Evolutionary conservation across 139 green algal genomes (phyloP), one percentile per base, ranked within the genome.

Genomic region (Monoraphidium neglectum): DNA sequence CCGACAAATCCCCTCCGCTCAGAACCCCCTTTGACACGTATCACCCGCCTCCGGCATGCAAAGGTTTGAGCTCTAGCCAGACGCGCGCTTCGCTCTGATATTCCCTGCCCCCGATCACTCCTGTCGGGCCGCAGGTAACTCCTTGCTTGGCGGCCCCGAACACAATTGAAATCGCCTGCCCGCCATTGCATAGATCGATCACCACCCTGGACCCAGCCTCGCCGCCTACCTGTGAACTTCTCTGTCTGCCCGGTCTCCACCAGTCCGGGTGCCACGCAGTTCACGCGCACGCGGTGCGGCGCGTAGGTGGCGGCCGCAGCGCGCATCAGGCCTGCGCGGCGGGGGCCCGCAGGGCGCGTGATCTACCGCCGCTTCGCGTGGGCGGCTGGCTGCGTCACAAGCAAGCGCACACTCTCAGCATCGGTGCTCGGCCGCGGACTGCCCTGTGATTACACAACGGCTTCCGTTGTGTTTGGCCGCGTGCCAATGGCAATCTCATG

Each of bases 191-290:
- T 10, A 21, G 8, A 15, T 35, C 16, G 21, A 12, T 8, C 21
- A 24, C 12, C 38, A 4, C 37, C 18, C 38, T 24, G 8, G 0
- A 38, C 43, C 43, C 18, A 0, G 4, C 37, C 5, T 8, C 43
- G 18, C 13, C 38, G 0, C n/a, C 68, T 54, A 36, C 77, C 13
- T 0, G 68, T 71, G 68, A 72, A 77, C n/a, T 32, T 18, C 24
- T 40, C 40, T 13, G 80, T 79, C 70, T 85, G 80, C 21, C 4
- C 33, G 16, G 80, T 85, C 40, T 40, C 49, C 2, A 84, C 87
- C 32, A 94, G 81, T 0, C 90, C 90, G 2, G 90, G 90, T 0
- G 90, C 86, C 32, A 92, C 87, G n/a, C 78, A 87, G 79, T 94
- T 94, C 64, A 94, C 65, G 0, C 90, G 78, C 54, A 94, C 86